Base-by-base conservation (phyloP, 1,284 basidiomycete species). In the Pseudozyma sp. region DNA sequence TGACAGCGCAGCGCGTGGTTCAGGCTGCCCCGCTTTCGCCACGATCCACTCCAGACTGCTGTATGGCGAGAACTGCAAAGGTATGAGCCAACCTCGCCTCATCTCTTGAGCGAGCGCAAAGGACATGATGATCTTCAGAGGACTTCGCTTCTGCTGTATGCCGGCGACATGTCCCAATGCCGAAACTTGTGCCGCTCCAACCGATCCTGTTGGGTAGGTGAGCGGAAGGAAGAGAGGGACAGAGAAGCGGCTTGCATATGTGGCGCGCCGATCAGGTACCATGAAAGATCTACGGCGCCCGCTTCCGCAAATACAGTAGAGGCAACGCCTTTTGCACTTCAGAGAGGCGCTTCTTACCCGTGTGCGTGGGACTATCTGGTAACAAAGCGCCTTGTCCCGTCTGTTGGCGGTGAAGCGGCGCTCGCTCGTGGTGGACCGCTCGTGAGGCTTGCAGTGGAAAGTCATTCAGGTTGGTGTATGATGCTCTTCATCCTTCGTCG, bases 131-230 rank as follows among this genome's bases (percentile, higher is more conserved):
- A n/a, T n/a, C n/a, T n/a, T n/a, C n/a, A n/a, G n/a, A n/a, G n/a
- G 38, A 21, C 16, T 58, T 39, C 10, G 12, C 44, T 43, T 31
- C 10, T 21, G n/a, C 35, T 51, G n/a, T 34, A 66, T 59, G 66
- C 60, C 60, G 60, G 56, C 66, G 66, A 69, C 60, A 63, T 62
- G 60, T 55, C 49, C 52, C 66, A 62, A 55, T 63, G 59, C 60
- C 66, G 60, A 59, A 53, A 35, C 36, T 12, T 31, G 14, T 34
- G 18, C 38, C 53, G 19, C 25, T 25, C 13, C 35, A 16, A 19
- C 19, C n/a, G n/a, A n/a, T n/a, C n/a, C n/a, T n/a, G n/a, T n/a
- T n/a, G n/a, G n/a, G n/a, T n/a, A n/a, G n/a, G n/a, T n/a, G n/a
- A n/a, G n/a, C n/a, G n/a, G n/a, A n/a, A n/a, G n/a, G n/a, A n/a